These are phyloP conservation scores for Ustilago nuda DNA, from an alignment of 1,284 basidiomycete genomes.

Conservation along the genomic window DNA sequence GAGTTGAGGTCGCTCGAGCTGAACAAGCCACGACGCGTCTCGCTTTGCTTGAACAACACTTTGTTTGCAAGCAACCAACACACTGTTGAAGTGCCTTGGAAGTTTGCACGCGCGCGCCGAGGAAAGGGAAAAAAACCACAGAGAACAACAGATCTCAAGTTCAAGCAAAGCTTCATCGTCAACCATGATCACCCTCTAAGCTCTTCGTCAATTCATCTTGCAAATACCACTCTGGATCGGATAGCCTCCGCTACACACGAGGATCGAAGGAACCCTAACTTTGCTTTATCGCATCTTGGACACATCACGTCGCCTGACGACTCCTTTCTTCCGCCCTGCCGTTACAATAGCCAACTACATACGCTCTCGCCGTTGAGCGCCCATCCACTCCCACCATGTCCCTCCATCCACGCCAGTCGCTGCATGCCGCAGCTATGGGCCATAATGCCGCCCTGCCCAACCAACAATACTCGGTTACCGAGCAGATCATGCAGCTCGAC, in stretches of 20 bases:
- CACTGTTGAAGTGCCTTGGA: slow-evolving; percentile 22
- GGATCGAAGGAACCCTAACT: background rate
- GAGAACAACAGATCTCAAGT: slow-evolving; percentile 4
- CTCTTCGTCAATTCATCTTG: background rate
- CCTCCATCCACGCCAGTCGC: slow-evolving; percentile 49
- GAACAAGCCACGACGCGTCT: slow-evolving; percentile 36
- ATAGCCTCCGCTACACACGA: background rate
- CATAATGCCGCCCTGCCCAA: slow-evolving; percentile 35
- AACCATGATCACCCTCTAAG: slow-evolving; percentile 9
- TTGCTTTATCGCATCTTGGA: background rate
- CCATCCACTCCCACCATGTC: slow-evolving; percentile 23
- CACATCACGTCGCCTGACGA: background rate
- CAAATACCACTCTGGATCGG: background rate
- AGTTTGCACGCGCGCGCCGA: slow-evolving; percentile 16
- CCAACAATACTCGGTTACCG: slow-evolving; percentile 73
- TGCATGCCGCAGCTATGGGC: slow-evolving; percentile 43
- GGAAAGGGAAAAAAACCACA: slow-evolving; percentile 12
- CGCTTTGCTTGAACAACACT: slow-evolving; percentile 1
- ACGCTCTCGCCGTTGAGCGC: background rate
- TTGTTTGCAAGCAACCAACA: slow-evolving; percentile 1
- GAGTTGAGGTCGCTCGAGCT: background rate
- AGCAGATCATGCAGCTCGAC: slow-evolving; percentile 93
- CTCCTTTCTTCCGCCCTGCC: background rate
- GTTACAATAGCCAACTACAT: background rate
- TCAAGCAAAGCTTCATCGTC: background rate